Evolutionary conservation across 2,329 filamentous ascomycete genomes (phyloP).

Genomic region (Pseudofabraea citricarpa): DNA sequence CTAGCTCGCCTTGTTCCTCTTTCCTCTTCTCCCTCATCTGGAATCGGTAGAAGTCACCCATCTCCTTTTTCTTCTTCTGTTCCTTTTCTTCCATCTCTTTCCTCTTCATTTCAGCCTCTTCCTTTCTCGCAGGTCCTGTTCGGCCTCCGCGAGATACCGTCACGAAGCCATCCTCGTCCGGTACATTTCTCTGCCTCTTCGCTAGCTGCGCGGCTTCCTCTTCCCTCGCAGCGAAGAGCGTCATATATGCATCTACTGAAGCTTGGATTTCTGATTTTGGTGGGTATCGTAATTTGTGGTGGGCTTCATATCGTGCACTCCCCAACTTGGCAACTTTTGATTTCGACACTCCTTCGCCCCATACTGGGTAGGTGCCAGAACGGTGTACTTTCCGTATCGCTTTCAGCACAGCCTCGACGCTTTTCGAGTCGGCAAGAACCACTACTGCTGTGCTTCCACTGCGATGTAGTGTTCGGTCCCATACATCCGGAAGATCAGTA

Average conservation of each 20-base stretch:
- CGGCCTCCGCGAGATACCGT: constrained; percentile 80
- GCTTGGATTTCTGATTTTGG: constrained; percentile 61
- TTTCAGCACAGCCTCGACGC: constrained; percentile 71
- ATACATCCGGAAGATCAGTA: constrained; percentile 64
- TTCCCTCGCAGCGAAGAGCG: constrained; percentile 69
- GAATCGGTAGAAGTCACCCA: constrained; percentile 78
- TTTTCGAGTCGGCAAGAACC: constrained; percentile 77
- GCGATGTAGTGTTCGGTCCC: constrained; percentile 64
- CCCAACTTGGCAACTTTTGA: constrained; percentile 52
- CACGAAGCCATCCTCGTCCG: constrained; percentile 93
- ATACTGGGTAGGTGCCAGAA: constrained; percentile 53
- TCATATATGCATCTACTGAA: constrained; percentile 81
- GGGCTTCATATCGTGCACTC: constrained; percentile 53
- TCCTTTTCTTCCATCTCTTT: constrained; percentile 59
- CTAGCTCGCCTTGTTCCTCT: constrained; percentile 63
- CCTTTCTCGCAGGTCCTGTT: constrained; percentile 66
- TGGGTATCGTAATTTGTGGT: constrained; percentile 70
- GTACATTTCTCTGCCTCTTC: constrained; percentile 66
- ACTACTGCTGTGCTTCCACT: constrained; percentile 79
- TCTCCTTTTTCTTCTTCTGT: constrained; percentile 56
- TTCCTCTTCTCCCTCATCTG: constrained; percentile 77
- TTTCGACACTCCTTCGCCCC: constrained; percentile 60
- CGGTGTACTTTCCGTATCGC: constrained; percentile 60
- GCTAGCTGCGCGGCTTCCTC: constrained; percentile 57
- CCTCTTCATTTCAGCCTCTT: constrained; percentile 60